phyloP scores from a whole-genome alignment of 2,329 filamentous ascomycete species.

The Achaetomium macrosporum region DNA sequence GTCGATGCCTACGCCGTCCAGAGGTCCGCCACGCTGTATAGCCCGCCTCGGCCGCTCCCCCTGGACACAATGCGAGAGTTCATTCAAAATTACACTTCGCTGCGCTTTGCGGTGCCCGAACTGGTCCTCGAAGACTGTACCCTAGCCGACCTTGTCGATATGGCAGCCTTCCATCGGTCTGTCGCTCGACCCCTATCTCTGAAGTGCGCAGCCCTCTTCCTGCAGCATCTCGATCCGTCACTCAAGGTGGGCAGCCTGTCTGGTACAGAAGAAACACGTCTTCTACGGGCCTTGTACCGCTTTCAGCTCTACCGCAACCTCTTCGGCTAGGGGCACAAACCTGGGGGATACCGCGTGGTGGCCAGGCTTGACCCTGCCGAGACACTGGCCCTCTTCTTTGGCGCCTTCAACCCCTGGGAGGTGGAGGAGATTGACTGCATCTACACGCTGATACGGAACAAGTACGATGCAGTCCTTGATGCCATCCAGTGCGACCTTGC shows the following conservation, averaged over 20 bases:
- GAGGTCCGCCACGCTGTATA: background rate
- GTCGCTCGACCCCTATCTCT: background rate
- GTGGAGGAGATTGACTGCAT: constrained; percentile 1
- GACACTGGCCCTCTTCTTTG: background rate
- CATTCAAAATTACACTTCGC: background rate
- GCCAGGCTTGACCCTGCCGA: background rate
- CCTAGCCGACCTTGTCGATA: background rate
- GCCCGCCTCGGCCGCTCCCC: background rate
- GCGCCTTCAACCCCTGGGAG: background rate
- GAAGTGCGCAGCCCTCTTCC: background rate
- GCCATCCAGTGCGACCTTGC: background rate
- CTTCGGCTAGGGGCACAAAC: background rate
- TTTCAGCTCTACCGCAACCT: constrained; percentile 16
- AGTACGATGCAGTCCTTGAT: background rate
- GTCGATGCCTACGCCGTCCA: constrained; percentile 14
- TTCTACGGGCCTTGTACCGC: constrained; percentile 16
- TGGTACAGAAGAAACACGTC: background rate
- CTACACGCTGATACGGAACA: background rate
- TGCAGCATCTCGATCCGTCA: background rate
- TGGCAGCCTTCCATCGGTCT: background rate
- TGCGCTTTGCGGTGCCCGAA: background rate
- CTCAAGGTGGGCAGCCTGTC: background rate
- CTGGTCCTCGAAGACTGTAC: background rate
- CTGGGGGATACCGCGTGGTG: background rate
- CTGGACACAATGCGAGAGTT: background rate